phyloP scores from a whole-genome alignment of 2,329 filamentous ascomycete genomes.

The Pseudomassariella vexata region DNA sequence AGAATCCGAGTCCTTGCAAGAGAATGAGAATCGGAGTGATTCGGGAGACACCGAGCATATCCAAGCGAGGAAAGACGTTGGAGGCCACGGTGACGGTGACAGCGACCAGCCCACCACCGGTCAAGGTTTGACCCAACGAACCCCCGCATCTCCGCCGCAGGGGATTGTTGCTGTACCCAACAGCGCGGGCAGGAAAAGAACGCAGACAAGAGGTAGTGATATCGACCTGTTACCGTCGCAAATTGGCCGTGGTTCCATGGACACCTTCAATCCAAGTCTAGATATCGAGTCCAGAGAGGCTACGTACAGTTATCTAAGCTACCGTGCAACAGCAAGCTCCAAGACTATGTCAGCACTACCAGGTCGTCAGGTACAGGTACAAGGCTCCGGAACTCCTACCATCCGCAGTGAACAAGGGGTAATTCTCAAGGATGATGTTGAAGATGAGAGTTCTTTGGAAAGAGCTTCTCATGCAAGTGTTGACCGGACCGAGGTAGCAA shows the following conservation, averaged over 20 bases:
- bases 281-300: slow-evolving; percentile 20
- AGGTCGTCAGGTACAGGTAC: slow-evolving; percentile 20
- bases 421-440: slow-evolving; percentile 21
- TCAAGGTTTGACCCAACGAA: too few species aligned
- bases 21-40: too few species aligned
- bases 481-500: too few species aligned
- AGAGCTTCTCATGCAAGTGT: too few species aligned
- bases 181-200: slow-evolving; percentile 6
- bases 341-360: slow-evolving; percentile 20
- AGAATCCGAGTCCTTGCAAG: slow-evolving; percentile 18
- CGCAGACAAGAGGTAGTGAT: slow-evolving; percentile 16
- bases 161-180: too few species aligned
- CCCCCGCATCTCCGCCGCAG: too few species aligned
- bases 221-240: slow-evolving; percentile 27
- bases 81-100: too few species aligned
- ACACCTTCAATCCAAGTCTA: slow-evolving; percentile 22
- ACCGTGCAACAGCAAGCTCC: slow-evolving; percentile 13
- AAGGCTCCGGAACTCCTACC: slow-evolving; percentile 17
- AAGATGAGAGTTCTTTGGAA: too few species aligned
- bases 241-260: slow-evolving; percentile 20
- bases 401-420: slow-evolving; percentile 26
- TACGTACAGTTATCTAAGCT: slow-evolving; percentile 17
- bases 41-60: too few species aligned
- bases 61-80: too few species aligned
- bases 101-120: too few species aligned